Percentiles rank a stretch among this genome's conserved stretches.
Evolutionary conservation across 2,329 filamentous ascomycete genomes (phyloP).

Genomic region (Orbilia quercus): DNA sequence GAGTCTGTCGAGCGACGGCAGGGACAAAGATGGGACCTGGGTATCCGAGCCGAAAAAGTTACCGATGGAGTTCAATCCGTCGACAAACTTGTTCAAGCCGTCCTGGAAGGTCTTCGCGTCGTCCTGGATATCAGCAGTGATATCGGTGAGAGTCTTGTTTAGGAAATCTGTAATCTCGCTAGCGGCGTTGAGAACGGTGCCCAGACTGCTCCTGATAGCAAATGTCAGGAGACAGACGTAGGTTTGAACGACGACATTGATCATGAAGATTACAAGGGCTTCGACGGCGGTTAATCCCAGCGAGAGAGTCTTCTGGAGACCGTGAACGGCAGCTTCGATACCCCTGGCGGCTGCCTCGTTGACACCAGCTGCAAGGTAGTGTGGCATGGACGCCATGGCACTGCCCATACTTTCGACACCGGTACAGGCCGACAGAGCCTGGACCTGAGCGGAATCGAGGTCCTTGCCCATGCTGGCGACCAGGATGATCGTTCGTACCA

Average conservation of each 20-base stretch:
- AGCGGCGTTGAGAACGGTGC: constrained; percentile 73
- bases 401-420: constrained; percentile 93
- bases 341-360: constrained; percentile 84
- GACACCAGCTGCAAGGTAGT: constrained; percentile 89
- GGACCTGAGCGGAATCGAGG: constrained; percentile 77
- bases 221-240: constrained; percentile 91
- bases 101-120: constrained; percentile 64
- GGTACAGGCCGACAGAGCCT: constrained; percentile 89
- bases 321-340: constrained; percentile 82
- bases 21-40: constrained; percentile 70
- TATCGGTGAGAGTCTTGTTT: constrained; percentile 67
- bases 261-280: constrained; percentile 87
- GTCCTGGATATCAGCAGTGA: constrained; percentile 66
- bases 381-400: constrained; percentile 96
- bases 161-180: constrained; percentile 72
- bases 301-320: constrained; percentile 80
- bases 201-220: constrained; percentile 80
- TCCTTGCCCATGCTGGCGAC: constrained; percentile 78
- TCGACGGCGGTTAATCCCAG: constrained; percentile 85
- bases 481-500: constrained; percentile 82
- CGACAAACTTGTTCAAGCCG: constrained; percentile 67
- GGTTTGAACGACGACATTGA: constrained; percentile 89
- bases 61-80: constrained; percentile 70
- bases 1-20: constrained; percentile 74
- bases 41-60: constrained; percentile 66